phyloP scores from a whole-genome alignment of 768 basidiomycete species.

The Collybia sp. region DNA sequence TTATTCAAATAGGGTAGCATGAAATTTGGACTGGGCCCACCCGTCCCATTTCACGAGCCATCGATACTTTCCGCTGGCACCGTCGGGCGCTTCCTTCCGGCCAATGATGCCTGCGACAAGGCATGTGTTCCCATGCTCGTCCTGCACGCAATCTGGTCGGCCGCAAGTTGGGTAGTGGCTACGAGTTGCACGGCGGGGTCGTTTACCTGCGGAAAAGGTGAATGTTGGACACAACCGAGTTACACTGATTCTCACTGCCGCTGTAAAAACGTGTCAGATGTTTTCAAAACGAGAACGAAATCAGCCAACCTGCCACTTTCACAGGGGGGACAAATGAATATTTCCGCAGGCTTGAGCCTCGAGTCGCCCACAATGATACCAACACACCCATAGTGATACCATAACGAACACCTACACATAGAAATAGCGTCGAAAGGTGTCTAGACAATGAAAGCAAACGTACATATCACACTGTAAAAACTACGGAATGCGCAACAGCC shows the following conservation, averaged over 20 bases:
- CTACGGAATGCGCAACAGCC: slow-evolving; percentile 1
- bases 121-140: slow-evolving; percentile 14
- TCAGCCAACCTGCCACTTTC: slow-evolving; percentile 21
- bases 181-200: too few relatives aligned
- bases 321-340: slow-evolving; percentile 42
- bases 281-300: not conserved
- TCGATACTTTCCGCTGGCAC: slow-evolving; percentile 14
- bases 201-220: too few relatives aligned
- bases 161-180: slow-evolving; percentile 11
- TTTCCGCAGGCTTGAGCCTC: slow-evolving; percentile 21
- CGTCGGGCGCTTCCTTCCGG: slow-evolving; percentile 16
- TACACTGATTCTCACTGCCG: slow-evolving; percentile 11
- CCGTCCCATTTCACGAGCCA: slow-evolving; percentile 39
- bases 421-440: too few relatives aligned
- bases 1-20: not conserved
- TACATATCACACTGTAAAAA: slow-evolving; percentile 8
- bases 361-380: slow-evolving; percentile 31
- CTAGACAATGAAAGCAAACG: not conserved
- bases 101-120: slow-evolving; percentile 32
- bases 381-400: slow-evolving; percentile 53
- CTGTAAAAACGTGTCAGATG: not conserved
- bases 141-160: slow-evolving; percentile 22
- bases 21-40: slow-evolving; percentile 15
- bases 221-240: too few relatives aligned
- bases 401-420: slow-evolving; percentile 29